phyloP scores from a whole-genome alignment of 2,329 filamentous ascomycete genomes.

The Huntiella decipiens region DNA sequence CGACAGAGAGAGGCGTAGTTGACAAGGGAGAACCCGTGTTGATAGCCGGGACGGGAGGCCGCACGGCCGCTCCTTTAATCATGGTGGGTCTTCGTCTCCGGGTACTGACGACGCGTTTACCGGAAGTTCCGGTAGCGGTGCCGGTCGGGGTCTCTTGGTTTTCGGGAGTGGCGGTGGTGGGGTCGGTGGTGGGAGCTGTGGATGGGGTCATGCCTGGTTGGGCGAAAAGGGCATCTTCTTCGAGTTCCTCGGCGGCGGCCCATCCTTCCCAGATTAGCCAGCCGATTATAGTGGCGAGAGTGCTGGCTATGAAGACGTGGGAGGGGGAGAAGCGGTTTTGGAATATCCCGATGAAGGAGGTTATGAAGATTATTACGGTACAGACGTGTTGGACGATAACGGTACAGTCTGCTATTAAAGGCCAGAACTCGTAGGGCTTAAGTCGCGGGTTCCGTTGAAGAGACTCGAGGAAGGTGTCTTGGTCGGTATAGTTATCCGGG shows the following conservation, averaged over 20 bases:
- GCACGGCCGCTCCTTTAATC: slow-evolving; percentile 11
- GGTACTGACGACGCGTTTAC: slow-evolving; percentile 9
- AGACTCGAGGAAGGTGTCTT: slow-evolving; percentile 88
- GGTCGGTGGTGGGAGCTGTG: background rate
- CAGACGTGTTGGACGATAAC: slow-evolving; percentile 95
- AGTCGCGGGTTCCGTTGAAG: slow-evolving; percentile 86
- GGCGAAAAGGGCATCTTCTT: slow-evolving; percentile 19
- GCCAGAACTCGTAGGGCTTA: slow-evolving; percentile 96
- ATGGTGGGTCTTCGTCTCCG: slow-evolving; percentile 10
- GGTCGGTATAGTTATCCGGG: slow-evolving; percentile 97
- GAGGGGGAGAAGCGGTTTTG: slow-evolving; percentile 74
- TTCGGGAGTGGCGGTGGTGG: background rate
- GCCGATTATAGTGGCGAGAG: slow-evolving; percentile 61
- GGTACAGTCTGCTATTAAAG: slow-evolving; percentile 80
- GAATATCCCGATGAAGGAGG: slow-evolving; percentile 81
- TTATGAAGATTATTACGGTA: slow-evolving; percentile 83
- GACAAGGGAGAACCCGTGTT: slow-evolving; percentile 22
- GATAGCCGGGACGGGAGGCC: slow-evolving; percentile 11
- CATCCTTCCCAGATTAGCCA: slow-evolving; percentile 89
- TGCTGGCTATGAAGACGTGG: slow-evolving; percentile 74
- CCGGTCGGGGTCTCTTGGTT: background rate
- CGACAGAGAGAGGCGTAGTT: background rate
- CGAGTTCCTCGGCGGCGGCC: slow-evolving; percentile 51
- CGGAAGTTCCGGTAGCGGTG: background rate
- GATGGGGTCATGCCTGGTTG: slow-evolving; percentile 13